These are phyloP conservation scores for Straminergon stramineum DNA, from an alignment of 225 moss, liverwort and hornwort species.

Conservation along the genomic window DNA sequence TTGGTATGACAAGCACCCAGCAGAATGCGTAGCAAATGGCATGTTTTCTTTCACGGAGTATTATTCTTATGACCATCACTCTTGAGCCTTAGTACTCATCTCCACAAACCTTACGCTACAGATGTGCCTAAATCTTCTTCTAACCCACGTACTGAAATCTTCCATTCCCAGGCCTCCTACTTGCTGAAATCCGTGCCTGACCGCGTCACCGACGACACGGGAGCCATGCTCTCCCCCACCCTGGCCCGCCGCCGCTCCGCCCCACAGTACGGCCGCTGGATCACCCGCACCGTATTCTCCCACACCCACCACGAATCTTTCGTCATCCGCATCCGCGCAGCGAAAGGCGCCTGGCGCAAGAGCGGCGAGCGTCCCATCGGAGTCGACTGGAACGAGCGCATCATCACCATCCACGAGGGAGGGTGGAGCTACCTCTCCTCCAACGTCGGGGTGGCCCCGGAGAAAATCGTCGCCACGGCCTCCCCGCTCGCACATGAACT, in stretches of 20 bases:
- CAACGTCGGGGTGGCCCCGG: constrained; percentile 48
- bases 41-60: background rate
- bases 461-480: constrained; percentile 51
- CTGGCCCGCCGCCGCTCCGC: constrained; percentile 28
- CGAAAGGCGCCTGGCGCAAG: constrained; percentile 68
- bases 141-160: background rate
- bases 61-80: background rate
- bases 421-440: constrained; percentile 59
- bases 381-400: constrained; percentile 84
- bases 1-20: background rate
- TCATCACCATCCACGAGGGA: constrained; percentile 64
- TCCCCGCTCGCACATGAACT: constrained; percentile 64
- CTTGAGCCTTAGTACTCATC: no score
- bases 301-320: constrained; percentile 52
- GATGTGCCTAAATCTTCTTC: background rate
- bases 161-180: background rate
- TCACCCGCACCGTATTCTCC: constrained; percentile 32
- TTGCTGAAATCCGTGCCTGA: constrained; percentile 76
- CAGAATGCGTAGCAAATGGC: background rate
- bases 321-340: constrained; percentile 73
- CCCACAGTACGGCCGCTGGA: constrained; percentile 75
- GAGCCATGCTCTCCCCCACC: constrained; percentile 56
- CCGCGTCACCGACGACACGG: constrained; percentile 69
- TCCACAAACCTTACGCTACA: background rate
- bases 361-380: constrained; percentile 73